Evolutionary conservation across 352 stramenopile genomes (phyloP).

Genomic region (Globisporangium paddicum): DNA sequence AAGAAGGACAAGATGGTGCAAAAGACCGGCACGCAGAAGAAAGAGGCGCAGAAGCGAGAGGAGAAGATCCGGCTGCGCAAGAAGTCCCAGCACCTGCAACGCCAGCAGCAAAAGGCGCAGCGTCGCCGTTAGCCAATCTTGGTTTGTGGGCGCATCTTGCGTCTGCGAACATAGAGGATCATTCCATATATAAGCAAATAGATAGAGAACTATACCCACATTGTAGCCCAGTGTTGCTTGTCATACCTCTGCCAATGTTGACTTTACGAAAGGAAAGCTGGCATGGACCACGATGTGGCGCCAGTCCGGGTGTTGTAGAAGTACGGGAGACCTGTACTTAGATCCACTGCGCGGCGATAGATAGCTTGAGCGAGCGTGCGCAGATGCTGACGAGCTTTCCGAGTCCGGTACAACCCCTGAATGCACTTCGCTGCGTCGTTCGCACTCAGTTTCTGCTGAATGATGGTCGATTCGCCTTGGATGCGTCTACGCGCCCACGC

Average conservation of each 20-base stretch:
- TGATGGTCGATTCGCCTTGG: slow-evolving; percentile 12
- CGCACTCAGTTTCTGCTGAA: slow-evolving; percentile 15
- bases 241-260: not conserved
- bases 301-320: slow-evolving; percentile 58
- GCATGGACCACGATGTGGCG: slow-evolving; percentile 44
- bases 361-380: slow-evolving; percentile 30
- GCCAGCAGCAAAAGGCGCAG: slow-evolving; percentile 50
- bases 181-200: not conserved
- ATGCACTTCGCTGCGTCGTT: slow-evolving; percentile 37
- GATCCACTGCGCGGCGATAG: slow-evolving; percentile 44
- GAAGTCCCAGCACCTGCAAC: slow-evolving; percentile 68
- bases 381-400: slow-evolving; percentile 37
- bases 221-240: not conserved
- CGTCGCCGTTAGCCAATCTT: slow-evolving; percentile 17
- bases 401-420: slow-evolving; percentile 50
- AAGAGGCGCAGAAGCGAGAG: slow-evolving; percentile 71
- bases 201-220: not conserved
- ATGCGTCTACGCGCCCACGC: slow-evolving; percentile 30
- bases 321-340: slow-evolving; percentile 36
- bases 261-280: slow-evolving; percentile 27
- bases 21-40: slow-evolving; percentile 73
- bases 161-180: not conserved
- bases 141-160: not conserved
- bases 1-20: slow-evolving; percentile 73
- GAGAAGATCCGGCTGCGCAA: slow-evolving; percentile 81